Evolutionary conservation across 768 basidiomycete species (phyloP).

Genomic region (Tylopilus balloui): DNA sequence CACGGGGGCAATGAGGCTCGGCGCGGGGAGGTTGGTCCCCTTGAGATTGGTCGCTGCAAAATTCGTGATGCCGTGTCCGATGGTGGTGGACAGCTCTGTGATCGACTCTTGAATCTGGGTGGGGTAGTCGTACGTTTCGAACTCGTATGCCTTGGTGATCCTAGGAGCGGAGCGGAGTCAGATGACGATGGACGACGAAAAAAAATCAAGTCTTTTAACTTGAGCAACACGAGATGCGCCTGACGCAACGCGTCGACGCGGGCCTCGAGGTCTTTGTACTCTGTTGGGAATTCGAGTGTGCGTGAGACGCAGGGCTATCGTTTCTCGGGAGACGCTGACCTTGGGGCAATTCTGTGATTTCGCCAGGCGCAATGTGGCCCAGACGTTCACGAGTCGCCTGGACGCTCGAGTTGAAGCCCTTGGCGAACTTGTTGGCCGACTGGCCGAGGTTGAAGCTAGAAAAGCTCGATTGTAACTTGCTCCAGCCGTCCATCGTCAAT

Average conservation of each 20-base stretch:
- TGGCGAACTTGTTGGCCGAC: slow-evolving; percentile 70
- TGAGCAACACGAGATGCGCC: slow-evolving; percentile 74
- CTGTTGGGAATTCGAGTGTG: slow-evolving; percentile 37
- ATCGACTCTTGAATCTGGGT: slow-evolving; percentile 83
- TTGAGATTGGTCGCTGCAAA: slow-evolving; percentile 88
- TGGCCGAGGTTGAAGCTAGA: slow-evolving; percentile 65
- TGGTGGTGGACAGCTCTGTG: slow-evolving; percentile 61
- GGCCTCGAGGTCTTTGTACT: slow-evolving; percentile 94
- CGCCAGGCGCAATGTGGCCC: slow-evolving; percentile 86
- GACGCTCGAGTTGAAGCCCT: slow-evolving; percentile 75
- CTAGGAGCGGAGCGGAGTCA: slow-evolving; percentile 33
- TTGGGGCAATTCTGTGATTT: slow-evolving; percentile 92
- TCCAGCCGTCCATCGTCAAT: slow-evolving; percentile 52
- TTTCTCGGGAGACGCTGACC: slow-evolving; percentile 37
- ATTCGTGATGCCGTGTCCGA: slow-evolving; percentile 71
- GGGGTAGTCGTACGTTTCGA: slow-evolving; percentile 87
- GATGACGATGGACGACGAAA: neutral
- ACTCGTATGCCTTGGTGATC: slow-evolving; percentile 84
- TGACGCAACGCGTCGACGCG: slow-evolving; percentile 88
- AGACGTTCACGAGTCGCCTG: slow-evolving; percentile 86
- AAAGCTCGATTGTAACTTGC: slow-evolving; percentile 59
- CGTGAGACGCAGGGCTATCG: neutral
- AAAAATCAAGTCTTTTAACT: slow-evolving; percentile 41
- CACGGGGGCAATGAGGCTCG: slow-evolving; percentile 51
- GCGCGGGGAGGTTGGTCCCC: slow-evolving; percentile 81